Evolutionary conservation across 495 filamentous ascomycete species (phyloP), one percentile per base, ranked within the genome.

Genomic region (Penicillium tannophilum): DNA sequence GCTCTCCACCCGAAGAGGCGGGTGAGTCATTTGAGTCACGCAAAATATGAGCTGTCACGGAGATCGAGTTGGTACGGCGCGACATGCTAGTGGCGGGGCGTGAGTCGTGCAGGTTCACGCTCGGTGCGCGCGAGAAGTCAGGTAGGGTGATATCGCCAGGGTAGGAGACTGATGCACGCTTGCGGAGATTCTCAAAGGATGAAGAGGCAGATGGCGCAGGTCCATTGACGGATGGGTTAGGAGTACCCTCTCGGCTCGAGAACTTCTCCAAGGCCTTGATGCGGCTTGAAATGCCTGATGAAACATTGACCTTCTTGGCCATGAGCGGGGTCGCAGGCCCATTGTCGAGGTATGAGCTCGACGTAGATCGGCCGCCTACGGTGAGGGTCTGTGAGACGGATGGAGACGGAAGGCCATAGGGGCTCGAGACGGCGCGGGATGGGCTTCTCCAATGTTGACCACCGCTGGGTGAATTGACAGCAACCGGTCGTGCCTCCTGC

Each of bases 251-350:
- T 16, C 79, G 80, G 43, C 73, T 79, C 1, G 86, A 87, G n/a
- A 91, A 76, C 59, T 87, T 88, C 66, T 93, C 89, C 45, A 97
- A 78, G 14, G 91, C 90, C 66, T 94, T 91, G 66, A 97, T 96
- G 52, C 92, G 87, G 69, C 90, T 89, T 8, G 91, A 93, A 63
- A 97, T 96, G 41, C 90, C 91, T 26, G 88, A 90, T 2, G 91
- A 93, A 19, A 96, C 82, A 66, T 91, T 93, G 70, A 85, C 81
- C 69, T 88, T 91, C 76, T 90, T 92, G 2, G 86, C 83, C 53
- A 85, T 65, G 24, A 78, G 64, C 9, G 76, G 76, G 19, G 63
- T 66, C 28, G 64, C 20, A 7, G 72, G 56, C 8, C 56, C 64
- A 36, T 70, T 69, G 14, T 73, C 73, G 14, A 59, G 17, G 54